Evolutionary conservation across 83 land plant genomes (phyloP).

Genomic region (Thuja plicata): DNA sequence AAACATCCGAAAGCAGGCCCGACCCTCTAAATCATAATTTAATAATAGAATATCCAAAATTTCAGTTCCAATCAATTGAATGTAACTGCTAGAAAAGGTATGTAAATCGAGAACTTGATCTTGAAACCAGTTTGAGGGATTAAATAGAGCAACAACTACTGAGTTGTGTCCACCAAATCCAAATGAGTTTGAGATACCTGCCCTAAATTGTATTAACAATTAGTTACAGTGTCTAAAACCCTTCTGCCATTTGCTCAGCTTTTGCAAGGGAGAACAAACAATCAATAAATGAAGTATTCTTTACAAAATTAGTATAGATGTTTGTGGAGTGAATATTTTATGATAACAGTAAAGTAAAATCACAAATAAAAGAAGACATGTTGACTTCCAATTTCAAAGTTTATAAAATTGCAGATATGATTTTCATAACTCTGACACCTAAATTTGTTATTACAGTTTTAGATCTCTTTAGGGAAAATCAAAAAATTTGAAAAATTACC

Average conservation of each 20-base stretch:
- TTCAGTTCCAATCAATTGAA: neutral
- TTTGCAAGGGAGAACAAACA: neutral
- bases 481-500: no score
- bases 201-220: slow-evolving; percentile 2
- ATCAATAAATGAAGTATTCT: neutral
- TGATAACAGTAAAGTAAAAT: neutral
- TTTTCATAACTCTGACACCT: no score
- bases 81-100: neutral
- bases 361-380: neutral
- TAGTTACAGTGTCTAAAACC: neutral
- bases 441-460: no score
- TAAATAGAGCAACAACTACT: slow-evolving; percentile 65
- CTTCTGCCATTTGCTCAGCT: neutral
- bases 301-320: neutral
- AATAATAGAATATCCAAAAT: neutral
- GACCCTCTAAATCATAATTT: neutral
- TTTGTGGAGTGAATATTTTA: neutral
- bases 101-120: neutral
- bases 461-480: no score
- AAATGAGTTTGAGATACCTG: slow-evolving; percentile 66
- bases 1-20: neutral
- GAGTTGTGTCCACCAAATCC: slow-evolving; percentile 80
- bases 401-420: no score
- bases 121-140: slow-evolving; percentile 26
- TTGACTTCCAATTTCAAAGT: neutral